Conservation (phyloP, 805 yeast genomes). For the Deakozyma indianensis region DNA sequence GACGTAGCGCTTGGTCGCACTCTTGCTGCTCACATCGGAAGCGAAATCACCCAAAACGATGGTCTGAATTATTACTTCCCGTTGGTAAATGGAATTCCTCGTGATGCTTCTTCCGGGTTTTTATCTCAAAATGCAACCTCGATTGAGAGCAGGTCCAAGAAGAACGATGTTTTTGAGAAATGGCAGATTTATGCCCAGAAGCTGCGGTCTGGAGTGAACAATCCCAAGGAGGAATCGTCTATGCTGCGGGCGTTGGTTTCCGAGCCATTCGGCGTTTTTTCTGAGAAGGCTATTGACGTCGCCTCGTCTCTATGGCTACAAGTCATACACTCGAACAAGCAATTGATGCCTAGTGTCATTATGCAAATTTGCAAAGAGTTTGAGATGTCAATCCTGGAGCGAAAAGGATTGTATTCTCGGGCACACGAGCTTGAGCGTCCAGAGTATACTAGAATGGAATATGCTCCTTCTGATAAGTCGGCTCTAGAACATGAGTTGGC, state of each 20-base stretch:
- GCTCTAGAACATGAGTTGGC: slow-evolving; percentile 38
- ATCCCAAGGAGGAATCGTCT: not conserved
- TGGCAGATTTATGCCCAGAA: not conserved
- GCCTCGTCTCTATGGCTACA: slow-evolving; percentile 74
- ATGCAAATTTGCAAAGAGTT: slow-evolving; percentile 57
- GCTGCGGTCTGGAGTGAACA: not conserved
- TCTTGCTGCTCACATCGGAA: slow-evolving; percentile 84
- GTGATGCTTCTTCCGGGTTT: slow-evolving; percentile 51
- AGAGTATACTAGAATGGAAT: slow-evolving; percentile 68
- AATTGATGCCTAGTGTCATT: slow-evolving; percentile 42
- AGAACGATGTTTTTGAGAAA: not conserved
- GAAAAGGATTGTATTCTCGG: slow-evolving; percentile 51
- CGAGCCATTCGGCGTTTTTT: slow-evolving; percentile 52
- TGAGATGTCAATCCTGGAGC: slow-evolving; percentile 46
- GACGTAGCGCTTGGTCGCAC: slow-evolving; percentile 67
- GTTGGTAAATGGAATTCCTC: slow-evolving; percentile 24
- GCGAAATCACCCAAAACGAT: slow-evolving; percentile 51
- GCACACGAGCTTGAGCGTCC: slow-evolving; percentile 41
- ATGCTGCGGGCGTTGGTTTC: not conserved
- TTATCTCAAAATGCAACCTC: slow-evolving; percentile 52
- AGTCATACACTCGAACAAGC: slow-evolving; percentile 51
- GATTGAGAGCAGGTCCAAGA: slow-evolving; percentile 3
- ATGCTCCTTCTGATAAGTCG: slow-evolving; percentile 65
- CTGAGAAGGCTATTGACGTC: slow-evolving; percentile 40
- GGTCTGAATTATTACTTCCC: slow-evolving; percentile 40